Evolutionary conservation across 768 basidiomycete species (phyloP).

Genomic region (Boletus bicolor): DNA sequence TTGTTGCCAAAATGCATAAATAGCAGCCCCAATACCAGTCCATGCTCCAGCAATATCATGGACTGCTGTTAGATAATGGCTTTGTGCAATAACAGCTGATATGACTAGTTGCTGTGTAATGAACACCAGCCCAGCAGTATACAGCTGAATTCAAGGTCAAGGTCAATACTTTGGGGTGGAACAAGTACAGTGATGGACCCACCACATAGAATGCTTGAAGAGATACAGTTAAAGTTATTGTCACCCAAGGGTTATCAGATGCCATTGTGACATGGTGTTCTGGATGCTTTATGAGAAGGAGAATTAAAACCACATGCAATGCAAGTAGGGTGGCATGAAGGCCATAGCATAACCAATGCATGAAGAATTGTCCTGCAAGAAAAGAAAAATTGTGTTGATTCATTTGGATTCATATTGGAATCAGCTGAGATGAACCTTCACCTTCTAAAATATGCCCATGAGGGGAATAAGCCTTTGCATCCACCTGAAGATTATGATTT

Average conservation of each 20-base stretch:
- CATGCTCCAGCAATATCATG: slow-evolving; percentile 22
- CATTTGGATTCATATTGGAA: neutral
- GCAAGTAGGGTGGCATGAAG: too few species aligned
- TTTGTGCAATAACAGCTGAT: neutral
- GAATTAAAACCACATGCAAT: too few species aligned
- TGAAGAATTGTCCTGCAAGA: neutral
- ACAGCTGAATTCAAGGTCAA: slow-evolving; percentile 1
- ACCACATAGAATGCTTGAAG: slow-evolving; percentile 5
- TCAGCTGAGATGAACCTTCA: neutral
- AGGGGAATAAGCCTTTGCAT: neutral
- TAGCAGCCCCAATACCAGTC: slow-evolving; percentile 22
- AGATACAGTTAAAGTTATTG: neutral
- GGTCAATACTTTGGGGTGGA: neutral
- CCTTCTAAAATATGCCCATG: neutral
- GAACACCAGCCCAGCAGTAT: slow-evolving; percentile 18
- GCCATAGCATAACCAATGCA: neutral
- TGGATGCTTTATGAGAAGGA: neutral
- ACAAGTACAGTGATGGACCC: neutral
- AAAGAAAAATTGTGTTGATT: neutral
- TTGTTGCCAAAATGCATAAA: slow-evolving; percentile 16
- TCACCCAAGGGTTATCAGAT: neutral
- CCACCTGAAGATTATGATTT: neutral
- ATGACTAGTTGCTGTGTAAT: slow-evolving; percentile 19
- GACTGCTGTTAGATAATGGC: slow-evolving; percentile 14
- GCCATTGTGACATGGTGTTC: neutral